These are phyloP conservation scores for Macroventuria anomochaeta DNA, from an alignment of 2,329 filamentous ascomycete genomes.

Conservation along the genomic window DNA sequence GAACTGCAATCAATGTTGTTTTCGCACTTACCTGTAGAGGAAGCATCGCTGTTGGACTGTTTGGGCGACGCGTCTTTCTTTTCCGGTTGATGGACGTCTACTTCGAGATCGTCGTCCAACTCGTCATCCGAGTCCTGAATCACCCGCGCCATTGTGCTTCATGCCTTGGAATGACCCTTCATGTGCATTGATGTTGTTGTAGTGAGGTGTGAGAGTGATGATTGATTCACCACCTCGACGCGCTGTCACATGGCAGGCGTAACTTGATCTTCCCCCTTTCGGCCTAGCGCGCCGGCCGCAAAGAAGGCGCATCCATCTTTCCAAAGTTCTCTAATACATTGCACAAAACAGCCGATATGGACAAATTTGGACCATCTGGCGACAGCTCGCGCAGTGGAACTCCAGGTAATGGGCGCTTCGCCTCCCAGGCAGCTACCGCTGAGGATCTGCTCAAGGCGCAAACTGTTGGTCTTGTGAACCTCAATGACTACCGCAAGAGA, in stretches of 20 bases:
- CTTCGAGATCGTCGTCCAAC: conserved; percentile 39
- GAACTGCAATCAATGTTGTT: too few relatives aligned
- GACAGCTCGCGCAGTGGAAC: conserved; percentile 28
- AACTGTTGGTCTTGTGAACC: conserved; percentile 87
- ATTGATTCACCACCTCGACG: conserved; percentile 23
- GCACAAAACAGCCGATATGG: conserved; percentile 28
- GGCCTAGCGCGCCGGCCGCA: conserved; percentile 3
- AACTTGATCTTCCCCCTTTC: conserved; percentile 10
- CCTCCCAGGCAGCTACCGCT: conserved; percentile 75
- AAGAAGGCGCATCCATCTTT: conserved; percentile 3
- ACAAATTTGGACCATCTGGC: conserved; percentile 27
- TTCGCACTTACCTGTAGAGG: conserved; percentile 10
- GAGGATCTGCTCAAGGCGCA: conserved; percentile 83
- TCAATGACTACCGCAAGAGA: conserved; percentile 94
- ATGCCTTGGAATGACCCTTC: background rate
- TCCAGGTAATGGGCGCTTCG: conserved; percentile 67
- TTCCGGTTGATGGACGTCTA: conserved; percentile 17
- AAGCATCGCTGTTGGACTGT: conserved; percentile 11
- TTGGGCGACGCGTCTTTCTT: conserved; percentile 25
- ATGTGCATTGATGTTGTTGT: background rate
- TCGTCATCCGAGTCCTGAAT: conserved; percentile 50
- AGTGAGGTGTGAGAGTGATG: conserved; percentile 1
- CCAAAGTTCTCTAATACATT: background rate
- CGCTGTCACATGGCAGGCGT: conserved; percentile 32
- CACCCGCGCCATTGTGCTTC: conserved; percentile 31